Evolutionary conservation across 176 grass and related monocot species (phyloP), one percentile per base, ranked within the genome.

Genomic region (Zea luxurians): DNA sequence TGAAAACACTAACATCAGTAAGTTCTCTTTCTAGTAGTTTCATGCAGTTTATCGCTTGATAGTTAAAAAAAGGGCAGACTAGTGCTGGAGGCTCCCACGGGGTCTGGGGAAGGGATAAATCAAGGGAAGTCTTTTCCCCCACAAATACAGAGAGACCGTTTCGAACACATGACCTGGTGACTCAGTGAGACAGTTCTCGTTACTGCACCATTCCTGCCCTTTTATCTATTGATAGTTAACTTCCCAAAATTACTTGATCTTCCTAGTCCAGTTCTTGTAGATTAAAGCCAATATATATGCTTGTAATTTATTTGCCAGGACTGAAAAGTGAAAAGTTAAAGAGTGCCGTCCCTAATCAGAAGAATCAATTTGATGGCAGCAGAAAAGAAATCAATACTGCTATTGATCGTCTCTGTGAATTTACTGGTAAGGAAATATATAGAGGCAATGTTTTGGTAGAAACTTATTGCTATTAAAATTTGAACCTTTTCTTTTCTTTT

Each of bases 331-430:
- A 80, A 63, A 98, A 94, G 84, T 85, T 91, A 75, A 92, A 61
- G 85, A 81, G 61, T 42, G 48, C 69, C 52, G 61, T 61, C 37
- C 71, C 88, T 44, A 90, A 71, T 73, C 85, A 94, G 83, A 98
- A 90, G 52, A 89, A 90, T 92, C 78, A 82, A 78, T 94, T 98
- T 83, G 92, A 98, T 85, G 89, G 91, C 27, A 87, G 89, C 80
- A 92, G 96, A 88, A 98, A 90, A 90, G 96, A 94, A 80, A 94
- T 94, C 61, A 94, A 98, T 81, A 70, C 81, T 68, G 92, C 92
- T 85, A 94, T 98, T 80, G 96, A 98, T 76, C 85, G 82, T 64
- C 72, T 98, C 44, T 98, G 92, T 81, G 96, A 94, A 78, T 90
- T 92, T 92, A 91, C 89, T 68, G 92, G 96, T 98, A 89, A 80